phyloP scores from a whole-genome alignment of 768 basidiomycete genomes.

The Leccinum broughii region DNA sequence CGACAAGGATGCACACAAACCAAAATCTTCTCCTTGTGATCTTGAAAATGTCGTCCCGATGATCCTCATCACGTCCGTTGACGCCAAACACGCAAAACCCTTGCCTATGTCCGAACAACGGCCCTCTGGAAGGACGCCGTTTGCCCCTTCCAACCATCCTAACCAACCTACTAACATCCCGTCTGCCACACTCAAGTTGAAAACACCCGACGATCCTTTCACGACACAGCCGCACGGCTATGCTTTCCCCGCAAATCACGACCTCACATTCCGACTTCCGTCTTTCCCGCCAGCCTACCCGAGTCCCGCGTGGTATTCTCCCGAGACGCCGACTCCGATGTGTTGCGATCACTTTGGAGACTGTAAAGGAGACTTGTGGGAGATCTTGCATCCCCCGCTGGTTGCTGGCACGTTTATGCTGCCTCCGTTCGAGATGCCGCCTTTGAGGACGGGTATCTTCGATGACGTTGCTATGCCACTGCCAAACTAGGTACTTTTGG shows the following conservation, averaged over 20 bases:
- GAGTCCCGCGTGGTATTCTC: slow-evolving; percentile 1
- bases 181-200: neutral
- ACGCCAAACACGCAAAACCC: slow-evolving; percentile 24
- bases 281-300: slow-evolving; percentile 5
- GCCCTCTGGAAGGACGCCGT: slow-evolving; percentile 12
- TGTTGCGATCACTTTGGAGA: slow-evolving; percentile 25
- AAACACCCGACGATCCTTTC: slow-evolving; percentile 21
- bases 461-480: neutral
- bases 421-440: slow-evolving; percentile 28
- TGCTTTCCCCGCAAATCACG: neutral
- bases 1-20: neutral
- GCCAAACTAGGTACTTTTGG: neutral
- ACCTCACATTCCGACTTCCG: slow-evolving; percentile 18
- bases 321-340: slow-evolving; percentile 31
- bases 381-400: slow-evolving; percentile 20
- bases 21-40: neutral
- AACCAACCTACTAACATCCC: slow-evolving; percentile 10
- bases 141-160: slow-evolving; percentile 8
- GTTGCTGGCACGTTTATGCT: slow-evolving; percentile 17
- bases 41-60: slow-evolving; percentile 15
- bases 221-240: neutral
- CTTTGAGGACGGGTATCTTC: slow-evolving; percentile 19
- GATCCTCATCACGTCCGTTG: slow-evolving; percentile 29
- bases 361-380: slow-evolving; percentile 10
- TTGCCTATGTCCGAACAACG: slow-evolving; percentile 16